Base-by-base conservation (phyloP, 164 flowering plant genomes). In the Sedum album region DNA sequence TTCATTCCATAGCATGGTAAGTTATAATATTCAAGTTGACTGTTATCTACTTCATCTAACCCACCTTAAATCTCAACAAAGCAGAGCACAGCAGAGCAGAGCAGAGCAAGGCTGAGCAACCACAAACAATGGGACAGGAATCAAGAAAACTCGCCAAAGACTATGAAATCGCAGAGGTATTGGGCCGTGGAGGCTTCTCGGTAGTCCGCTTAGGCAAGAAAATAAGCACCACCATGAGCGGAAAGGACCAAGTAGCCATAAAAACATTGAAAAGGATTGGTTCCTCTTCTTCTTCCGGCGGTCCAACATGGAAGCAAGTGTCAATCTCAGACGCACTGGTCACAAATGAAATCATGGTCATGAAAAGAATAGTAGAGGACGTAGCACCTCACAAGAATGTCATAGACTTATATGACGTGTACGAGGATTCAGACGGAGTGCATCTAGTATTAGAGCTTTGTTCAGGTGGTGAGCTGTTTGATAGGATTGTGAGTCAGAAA, bases 381-480 rank as follows among this genome's bases (percentile, higher is more conserved):
- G 91, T 88, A 20, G 83, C 89, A 1, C 89, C 94, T 0, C 90
- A 89, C 63, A 77, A 75, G 0, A 89, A 89, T 66, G 90, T 89
- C 42, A 82, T 89, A 11, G 82, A 89, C 53, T 81, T 89, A 1
- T 74, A 87, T 28, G 96, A 87, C 39, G 89, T 87, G 9, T 87
- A 80, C 23, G 86, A 87, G 74, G 96, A 89, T 61, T 57, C 72
- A 0, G 75, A 53, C 13, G 92, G 89, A 0, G 85, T 87, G 39
- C 96, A 89, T 68, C 81, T 89, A 2, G 79, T 87, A 0, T 65
- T 89, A 62, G 92, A 89, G 76, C 87, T 87, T 6, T 89, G 92
- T 51, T 84, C 86, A 0, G 96, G 92, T 0, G 96, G 96, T 0
- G 92, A 89, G 77, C 79, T 89, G 51, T 89, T 89, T 72, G 96